Base-by-base conservation (phyloP, 768 basidiomycete species). In the Podaxis pistillaris region DNA sequence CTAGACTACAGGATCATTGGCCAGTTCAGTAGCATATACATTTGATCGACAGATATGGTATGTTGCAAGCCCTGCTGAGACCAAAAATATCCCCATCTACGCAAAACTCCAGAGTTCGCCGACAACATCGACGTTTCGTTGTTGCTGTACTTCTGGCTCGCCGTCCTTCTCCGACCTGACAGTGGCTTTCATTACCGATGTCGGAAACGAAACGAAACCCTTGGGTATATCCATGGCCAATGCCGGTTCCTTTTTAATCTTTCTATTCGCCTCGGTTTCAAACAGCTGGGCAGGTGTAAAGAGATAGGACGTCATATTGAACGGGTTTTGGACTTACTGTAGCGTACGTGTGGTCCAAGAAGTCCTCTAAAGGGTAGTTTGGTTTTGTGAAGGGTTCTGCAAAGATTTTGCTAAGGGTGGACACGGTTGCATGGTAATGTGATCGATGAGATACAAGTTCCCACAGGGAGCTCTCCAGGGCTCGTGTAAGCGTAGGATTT, bases 331-430 rank as follows among this genome's bases (percentile, higher is more conserved):
- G 13, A 56, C 87, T 59, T 68, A 94, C 93, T 66, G 93, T 93
- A 41, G 81, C 83, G 68, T 93, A 94, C 2, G 91, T 91, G 71
- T 98, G 96, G 72, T 98, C 97, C 71, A 98, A 73, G 73, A 98
- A 99, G 71, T 98, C 96, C 67, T 98, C 96, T 86, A 97, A 85
- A 13, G 86, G 79, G 74, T 95, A 98, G 38, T 80, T 81, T 17
- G 89, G 93, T 70, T 96, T 98, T n/a, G 94, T 98, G 76, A 99
- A 97, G 4, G 91, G 89, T 71, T 96, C 94, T 12, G 82, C 81
- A 67, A 97, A 93, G 59, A 99, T 88, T 69, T 89, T 89, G 30
- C 86, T 87, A 51, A 98, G 73, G 0, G 93, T 93, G n/a, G 92
- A 86, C n/a, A 96, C 90, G 0, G 87, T 84, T 1, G 91, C 78